Evolutionary conservation across 768 basidiomycete genomes (phyloP).

Genomic region (Phylloporus arenicola): DNA sequence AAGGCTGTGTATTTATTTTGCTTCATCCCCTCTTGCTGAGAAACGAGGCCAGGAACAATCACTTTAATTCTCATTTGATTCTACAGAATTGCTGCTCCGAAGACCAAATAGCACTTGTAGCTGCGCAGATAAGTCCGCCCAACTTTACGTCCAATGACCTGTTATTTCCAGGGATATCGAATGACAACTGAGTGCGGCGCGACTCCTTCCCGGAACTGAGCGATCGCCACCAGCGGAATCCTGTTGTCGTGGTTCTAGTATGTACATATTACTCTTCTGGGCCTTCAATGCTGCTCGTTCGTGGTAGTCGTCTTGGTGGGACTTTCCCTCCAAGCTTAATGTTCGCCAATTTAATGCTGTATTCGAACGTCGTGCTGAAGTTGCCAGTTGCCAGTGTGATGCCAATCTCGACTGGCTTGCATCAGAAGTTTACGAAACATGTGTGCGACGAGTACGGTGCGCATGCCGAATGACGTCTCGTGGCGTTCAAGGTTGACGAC

Average conservation of each 20-base stretch:
- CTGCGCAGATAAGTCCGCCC: not conserved
- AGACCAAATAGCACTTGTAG: too few relatives aligned
- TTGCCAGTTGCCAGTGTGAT: too few relatives aligned
- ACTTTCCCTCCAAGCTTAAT: too few relatives aligned
- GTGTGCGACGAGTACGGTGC: not conserved
- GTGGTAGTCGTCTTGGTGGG: not conserved
- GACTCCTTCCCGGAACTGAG: too few relatives aligned
- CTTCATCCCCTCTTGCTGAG: not conserved
- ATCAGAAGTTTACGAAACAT: not conserved
- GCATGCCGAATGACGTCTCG: not conserved
- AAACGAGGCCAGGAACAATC: not conserved
- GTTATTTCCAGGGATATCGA: too few relatives aligned
- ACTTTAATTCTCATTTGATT: not conserved
- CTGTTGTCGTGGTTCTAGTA: too few relatives aligned
- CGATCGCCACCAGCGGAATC: too few relatives aligned
- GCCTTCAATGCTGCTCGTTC: not conserved
- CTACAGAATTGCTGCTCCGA: not conserved
- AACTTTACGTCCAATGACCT: not conserved
- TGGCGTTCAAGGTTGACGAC: not conserved
- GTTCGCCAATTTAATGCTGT: too few relatives aligned
- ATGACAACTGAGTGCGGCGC: too few relatives aligned
- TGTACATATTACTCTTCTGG: not conserved
- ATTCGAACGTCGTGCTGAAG: not conserved
- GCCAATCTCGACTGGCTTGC: too few relatives aligned
- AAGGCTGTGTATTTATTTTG: conserved; percentile 18